Evolutionary conservation across 148 eudicot species (phyloP), one percentile per base, ranked within the genome.

Genomic region (Camellia granthamiana): DNA sequence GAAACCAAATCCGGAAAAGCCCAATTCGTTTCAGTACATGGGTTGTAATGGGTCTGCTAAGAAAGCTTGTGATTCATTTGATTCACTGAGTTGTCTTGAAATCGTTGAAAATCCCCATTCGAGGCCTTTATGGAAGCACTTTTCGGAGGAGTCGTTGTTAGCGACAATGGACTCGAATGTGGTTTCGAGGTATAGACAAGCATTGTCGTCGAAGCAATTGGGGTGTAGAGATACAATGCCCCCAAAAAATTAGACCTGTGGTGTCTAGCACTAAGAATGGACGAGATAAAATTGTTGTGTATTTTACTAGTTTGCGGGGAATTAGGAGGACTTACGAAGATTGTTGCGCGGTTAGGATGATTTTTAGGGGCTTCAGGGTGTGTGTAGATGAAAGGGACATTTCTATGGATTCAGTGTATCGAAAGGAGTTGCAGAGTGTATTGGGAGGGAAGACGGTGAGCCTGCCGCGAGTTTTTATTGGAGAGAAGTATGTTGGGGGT

Each of bases 261-360:
- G 75, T 49, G 46, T 58, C 72, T 49, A 76, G 72, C 23, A 71
- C 81, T 66, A 82, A 64, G 77, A 76, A 30, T 30, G 38, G 38
- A 30, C 91, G 91, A 75, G 89, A 92, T 75, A 92, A 87, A 65
- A 85, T 94, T 78, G 93, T 95, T 49, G 56, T 95, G 83, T 95
- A 95, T 80, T 85, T 83, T 70, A 95, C 98, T 41, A 93, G 90
- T 79, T 82, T 95, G 87, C 91, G 98, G 65, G 94, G 98, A 47
- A 93, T 95, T 81, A 84, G 98, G 74, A 91, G 89, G 83, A 95
- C 97, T 23, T 93, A 86, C 70, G 98, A 95, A 62, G 97, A 95
- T 84, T 95, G 98, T 72, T 91, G 96, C 73, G 82, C 86, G 1
- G 96, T 91, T 58, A 80, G 94, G 59, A 84, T 85, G 85, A 93